These are phyloP conservation scores for Zygosaccharomyces pseudorouxii DNA, from an alignment of 805 yeast genomes.

Conservation along the genomic window DNA sequence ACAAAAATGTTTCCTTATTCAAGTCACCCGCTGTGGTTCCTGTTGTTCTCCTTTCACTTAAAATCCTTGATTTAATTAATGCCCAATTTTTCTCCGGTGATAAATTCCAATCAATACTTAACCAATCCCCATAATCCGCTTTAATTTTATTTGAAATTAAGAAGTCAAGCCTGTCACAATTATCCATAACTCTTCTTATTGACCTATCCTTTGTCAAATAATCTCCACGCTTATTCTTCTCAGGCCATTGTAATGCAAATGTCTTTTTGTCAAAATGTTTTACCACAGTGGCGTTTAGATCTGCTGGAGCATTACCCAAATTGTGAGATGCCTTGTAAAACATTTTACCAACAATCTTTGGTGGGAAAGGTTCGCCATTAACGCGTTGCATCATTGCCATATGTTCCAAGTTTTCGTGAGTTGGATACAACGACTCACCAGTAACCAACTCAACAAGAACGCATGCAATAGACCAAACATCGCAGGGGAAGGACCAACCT, in stretches of 20 bases:
- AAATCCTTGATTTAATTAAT: slow-evolving; percentile 18
- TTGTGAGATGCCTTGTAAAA: slow-evolving; percentile 31
- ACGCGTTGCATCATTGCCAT: slow-evolving; percentile 90
- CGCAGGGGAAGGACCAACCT: slow-evolving; percentile 98
- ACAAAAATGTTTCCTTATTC: slow-evolving; percentile 60
- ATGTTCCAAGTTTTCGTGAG: slow-evolving; percentile 93
- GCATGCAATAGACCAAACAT: slow-evolving; percentile 95
- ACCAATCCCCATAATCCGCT: slow-evolving; percentile 26
- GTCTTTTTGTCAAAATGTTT: slow-evolving; percentile 29
- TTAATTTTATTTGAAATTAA: slow-evolving; percentile 28
- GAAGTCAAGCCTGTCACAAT: slow-evolving; percentile 31
- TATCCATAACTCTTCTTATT: slow-evolving; percentile 29
- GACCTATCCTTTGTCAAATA: slow-evolving; percentile 29
- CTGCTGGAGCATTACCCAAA: slow-evolving; percentile 33
- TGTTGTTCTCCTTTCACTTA: slow-evolving; percentile 10
- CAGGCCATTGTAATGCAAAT: slow-evolving; percentile 30
- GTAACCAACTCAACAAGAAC: slow-evolving; percentile 84
- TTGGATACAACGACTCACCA: slow-evolving; percentile 91
- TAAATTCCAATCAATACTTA: slow-evolving; percentile 31
- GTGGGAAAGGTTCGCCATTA: slow-evolving; percentile 49
- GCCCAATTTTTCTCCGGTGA: slow-evolving; percentile 33
- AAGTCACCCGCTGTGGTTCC: slow-evolving; percentile 17
- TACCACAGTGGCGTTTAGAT: slow-evolving; percentile 31
- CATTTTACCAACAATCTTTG: slow-evolving; percentile 34
- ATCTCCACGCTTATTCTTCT: slow-evolving; percentile 27